Base-by-base conservation (phyloP, 2,329 filamentous ascomycete genomes). In the Ophioceras dolichostomum region DNA sequence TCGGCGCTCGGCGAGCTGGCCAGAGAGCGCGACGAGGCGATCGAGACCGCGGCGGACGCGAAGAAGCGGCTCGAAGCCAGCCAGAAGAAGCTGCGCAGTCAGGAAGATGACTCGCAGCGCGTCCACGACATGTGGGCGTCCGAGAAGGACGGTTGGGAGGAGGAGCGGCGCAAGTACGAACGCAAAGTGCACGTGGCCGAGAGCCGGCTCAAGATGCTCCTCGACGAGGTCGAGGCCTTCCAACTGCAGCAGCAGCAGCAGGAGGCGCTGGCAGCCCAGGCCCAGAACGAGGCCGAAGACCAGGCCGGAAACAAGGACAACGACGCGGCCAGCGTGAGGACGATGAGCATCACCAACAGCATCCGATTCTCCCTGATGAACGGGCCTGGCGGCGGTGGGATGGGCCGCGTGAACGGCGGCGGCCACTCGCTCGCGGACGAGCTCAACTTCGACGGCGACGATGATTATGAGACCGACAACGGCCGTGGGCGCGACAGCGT, bases 101-200 rank as follows among this genome's bases (percentile, higher is more conserved):
- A 88, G 44, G 89, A 95, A 53, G 84, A 95, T 41, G 84, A 94
- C 48, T 79, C 79, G 0, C 75, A 83, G 47, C 75, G 81, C 22
- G 76, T 81, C 5, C 84, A 94, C 50, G 71, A 78, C 37, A 68
- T 87, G 41, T 95, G 86, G 83, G 78, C 80, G 10, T 77, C 75
- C 37, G 91, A 98, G 45, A 91, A 82, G 53, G 79, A 89, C 38
- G 65, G 66, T 2, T 96, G 88, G 87, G 80, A 88, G 10, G 77
- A 81, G 33, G 87, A 94, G 54, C 82, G 77, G 49, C 78, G 88
- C 38, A 82, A 75, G 39, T 70, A 85, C 42, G 89, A 98, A 57
- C 78, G 84, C 39, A 86, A 83, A 47, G 63, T 94, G 12, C 88
- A 96, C 55, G 72, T 95, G n/a, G 83, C 87, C 2, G 91, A 98